Evolutionary conservation across 169 alveolate species (phyloP), one percentile per base, ranked within the genome.

Genomic region (Fabrea salina): DNA sequence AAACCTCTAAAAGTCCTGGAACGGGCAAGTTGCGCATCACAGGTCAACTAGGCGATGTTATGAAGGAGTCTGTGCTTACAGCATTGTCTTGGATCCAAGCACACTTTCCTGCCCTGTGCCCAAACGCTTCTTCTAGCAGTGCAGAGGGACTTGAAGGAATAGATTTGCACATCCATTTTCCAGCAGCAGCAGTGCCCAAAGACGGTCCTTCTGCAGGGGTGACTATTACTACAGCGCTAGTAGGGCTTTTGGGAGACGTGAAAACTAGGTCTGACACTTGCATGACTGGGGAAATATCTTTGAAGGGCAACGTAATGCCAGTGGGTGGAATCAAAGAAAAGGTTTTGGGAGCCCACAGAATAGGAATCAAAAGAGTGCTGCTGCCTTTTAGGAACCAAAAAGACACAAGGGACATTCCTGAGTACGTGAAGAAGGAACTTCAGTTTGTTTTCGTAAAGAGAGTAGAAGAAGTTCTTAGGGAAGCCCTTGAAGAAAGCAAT

Each of bases 201-300:
- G 78, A 67, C 4, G 99, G 99, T 7, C 98, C 99, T 19, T 91
- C 97, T 32, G 99, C 98, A 3, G 98, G 98, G 11, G 85, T 96
- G 37, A 94, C 97, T 39, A 94, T 95, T 86, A 96, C 96, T 27
- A 83, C 98, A 0, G 94, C 98, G n/a, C 84, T 96, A 32, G 57
- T 93, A 19, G 92, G 98, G n/a, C 81, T 92, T 44, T 96, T 96
- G 5, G 43, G 88, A n/a, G 86, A 84, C 22, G 61, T 44, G 11
- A 41, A 67, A 16, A 32, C 66, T 41, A 67, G 56, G 27, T n/a
- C 30, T 67, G 92, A 91, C 40, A 58, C 96, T 41, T 98, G 97
- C 50, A 97, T 97, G 99, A 97, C 99, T 6, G 99, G 99, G 8
- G 99, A 97, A 84, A 89, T 97, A 22, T 95, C 98, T 33, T 79